A percentile compares a stretch with the other conserved stretches of the same genome.
Evolutionary conservation across 2,329 filamentous ascomycete species (phyloP).

Genomic region (Aspergillus chevalieri): DNA sequence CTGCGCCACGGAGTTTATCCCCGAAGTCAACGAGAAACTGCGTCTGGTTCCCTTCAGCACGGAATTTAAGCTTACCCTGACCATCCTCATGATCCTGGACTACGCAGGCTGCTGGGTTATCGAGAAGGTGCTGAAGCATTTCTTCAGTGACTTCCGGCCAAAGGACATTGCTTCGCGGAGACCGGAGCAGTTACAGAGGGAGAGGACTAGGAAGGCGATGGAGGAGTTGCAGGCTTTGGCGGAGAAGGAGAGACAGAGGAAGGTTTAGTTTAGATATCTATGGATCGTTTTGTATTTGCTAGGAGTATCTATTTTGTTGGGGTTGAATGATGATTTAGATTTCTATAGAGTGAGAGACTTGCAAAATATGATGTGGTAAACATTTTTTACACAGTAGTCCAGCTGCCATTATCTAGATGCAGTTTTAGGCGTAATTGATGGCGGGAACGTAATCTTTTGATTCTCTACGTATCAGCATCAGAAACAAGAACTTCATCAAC

Average conservation of each 20-base stretch:
- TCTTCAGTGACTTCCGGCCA: slow-evolving; percentile 86
- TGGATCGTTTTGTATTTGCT: too few species aligned
- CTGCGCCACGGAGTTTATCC: slow-evolving; percentile 90
- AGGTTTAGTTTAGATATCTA: slow-evolving; percentile 12
- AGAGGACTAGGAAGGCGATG: slow-evolving; percentile 61
- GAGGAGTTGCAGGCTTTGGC: slow-evolving; percentile 45
- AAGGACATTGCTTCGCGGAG: slow-evolving; percentile 87
- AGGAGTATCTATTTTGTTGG: too few species aligned
- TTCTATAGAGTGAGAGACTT: slow-evolving; percentile 1
- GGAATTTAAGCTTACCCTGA: slow-evolving; percentile 87
- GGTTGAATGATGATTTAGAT: slow-evolving; percentile 3
- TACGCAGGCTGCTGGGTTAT: slow-evolving; percentile 82
- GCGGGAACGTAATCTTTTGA: too few species aligned
- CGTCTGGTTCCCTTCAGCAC: slow-evolving; percentile 82
- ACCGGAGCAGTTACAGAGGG: slow-evolving; percentile 76
- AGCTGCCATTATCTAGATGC: too few species aligned
- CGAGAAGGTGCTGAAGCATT: slow-evolving; percentile 74
- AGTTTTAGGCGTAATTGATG: too few species aligned
- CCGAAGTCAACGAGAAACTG: slow-evolving; percentile 89
- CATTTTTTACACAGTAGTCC: too few species aligned
- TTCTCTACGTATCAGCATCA: too few species aligned
- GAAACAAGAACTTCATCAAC: too few species aligned
- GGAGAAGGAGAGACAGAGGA: slow-evolving; percentile 29
- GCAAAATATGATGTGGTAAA: too few species aligned
- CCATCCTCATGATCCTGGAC: slow-evolving; percentile 76